These are phyloP conservation scores for Avicennia marina DNA, from an alignment of 257 asterid species.

Conservation along the genomic window DNA sequence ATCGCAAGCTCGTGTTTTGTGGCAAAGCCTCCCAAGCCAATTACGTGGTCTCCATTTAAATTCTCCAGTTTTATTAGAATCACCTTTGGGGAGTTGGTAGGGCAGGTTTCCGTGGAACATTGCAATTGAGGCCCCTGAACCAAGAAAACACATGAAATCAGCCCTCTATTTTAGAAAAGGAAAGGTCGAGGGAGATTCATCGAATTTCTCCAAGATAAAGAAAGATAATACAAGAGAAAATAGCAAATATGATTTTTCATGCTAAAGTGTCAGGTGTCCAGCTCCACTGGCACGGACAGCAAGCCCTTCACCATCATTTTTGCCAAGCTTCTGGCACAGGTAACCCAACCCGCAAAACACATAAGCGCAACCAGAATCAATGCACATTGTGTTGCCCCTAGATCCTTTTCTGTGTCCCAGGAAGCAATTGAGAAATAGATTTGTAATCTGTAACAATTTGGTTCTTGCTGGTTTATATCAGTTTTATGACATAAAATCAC, in stretches of 20 bases:
- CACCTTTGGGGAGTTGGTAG: constrained; percentile 69
- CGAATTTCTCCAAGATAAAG: background rate
- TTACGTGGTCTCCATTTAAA: constrained; percentile 75
- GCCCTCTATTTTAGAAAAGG: background rate
- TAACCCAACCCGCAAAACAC: constrained; percentile 97
- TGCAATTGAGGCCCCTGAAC: constrained; percentile 76
- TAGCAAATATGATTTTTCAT: constrained; percentile 6
- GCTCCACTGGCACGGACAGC: constrained; percentile 88
- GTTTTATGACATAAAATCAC: no score
- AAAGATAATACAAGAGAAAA: background rate
- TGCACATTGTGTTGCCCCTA: no score
- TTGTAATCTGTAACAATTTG: no score
- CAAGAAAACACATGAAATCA: constrained; percentile 4
- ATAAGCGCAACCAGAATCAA: constrained; percentile 86
- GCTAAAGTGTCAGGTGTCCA: constrained; percentile 33
- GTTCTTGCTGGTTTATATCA: no score
- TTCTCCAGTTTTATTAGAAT: constrained; percentile 74
- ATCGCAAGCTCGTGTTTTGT: constrained; percentile 86
- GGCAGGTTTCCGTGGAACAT: constrained; percentile 91
- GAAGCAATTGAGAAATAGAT: no score
- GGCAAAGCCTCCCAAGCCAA: constrained; percentile 93
- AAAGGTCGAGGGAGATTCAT: constrained; percentile 2
- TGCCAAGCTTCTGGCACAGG: constrained; percentile 77
- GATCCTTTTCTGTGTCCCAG: no score
- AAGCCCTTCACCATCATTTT: constrained; percentile 63